phyloP scores from a whole-genome alignment of 2,329 filamentous ascomycete genomes.

The Plenodomus biglobosus region DNA sequence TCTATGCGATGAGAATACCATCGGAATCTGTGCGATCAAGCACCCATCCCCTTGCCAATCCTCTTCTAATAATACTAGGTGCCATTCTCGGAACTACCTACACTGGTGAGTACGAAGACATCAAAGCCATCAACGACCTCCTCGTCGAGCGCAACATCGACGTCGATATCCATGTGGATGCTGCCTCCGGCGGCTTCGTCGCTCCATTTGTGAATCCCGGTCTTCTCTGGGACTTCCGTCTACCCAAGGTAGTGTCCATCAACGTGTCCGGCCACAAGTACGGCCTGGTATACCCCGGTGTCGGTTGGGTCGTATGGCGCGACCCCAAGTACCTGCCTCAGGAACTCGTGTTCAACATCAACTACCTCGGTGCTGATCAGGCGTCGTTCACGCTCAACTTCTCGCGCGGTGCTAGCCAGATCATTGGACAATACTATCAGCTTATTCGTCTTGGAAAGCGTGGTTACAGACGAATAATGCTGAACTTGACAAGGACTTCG shows the following conservation, averaged over 20 bases:
- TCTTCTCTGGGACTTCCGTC: conserved; percentile 87
- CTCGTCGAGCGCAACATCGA: conserved; percentile 74
- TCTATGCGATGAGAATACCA: conserved; percentile 69
- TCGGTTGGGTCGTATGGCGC: conserved; percentile 93
- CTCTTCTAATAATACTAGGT: conserved; percentile 14
- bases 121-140: conserved; percentile 88
- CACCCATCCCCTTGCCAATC: neutral
- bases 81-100: conserved; percentile 90
- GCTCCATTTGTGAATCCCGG: conserved; percentile 85
- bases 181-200: conserved; percentile 89
- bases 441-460: conserved; percentile 91
- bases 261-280: conserved; percentile 94
- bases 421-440: conserved; percentile 97
- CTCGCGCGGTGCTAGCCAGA: conserved; percentile 89
- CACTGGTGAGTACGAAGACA: conserved; percentile 89
- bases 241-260: conserved; percentile 87
- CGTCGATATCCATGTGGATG: conserved; percentile 89
- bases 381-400: conserved; percentile 97
- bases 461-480: conserved; percentile 91
- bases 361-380: conserved; percentile 95
- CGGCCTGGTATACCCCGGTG: conserved; percentile 76
- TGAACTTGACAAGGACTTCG: conserved; percentile 84
- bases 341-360: conserved; percentile 98
- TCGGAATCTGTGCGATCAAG: conserved; percentile 70
- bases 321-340: conserved; percentile 68